Evolutionary conservation across 106 monocot species (phyloP).

Genomic region (Triglochin maritima): DNA sequence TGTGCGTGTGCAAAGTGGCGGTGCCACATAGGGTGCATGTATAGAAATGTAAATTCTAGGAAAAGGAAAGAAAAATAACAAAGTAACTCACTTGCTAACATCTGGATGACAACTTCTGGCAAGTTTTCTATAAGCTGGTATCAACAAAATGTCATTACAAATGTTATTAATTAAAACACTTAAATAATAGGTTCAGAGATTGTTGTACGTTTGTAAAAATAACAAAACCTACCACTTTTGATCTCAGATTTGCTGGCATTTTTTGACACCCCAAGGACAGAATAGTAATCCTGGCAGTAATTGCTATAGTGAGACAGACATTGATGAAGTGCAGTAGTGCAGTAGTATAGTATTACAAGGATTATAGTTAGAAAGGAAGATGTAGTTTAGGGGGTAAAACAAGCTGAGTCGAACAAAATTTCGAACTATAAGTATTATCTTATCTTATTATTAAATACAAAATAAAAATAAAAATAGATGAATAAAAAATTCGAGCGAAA

Average conservation of each 20-base stretch:
- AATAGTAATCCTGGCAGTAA: constrained; percentile 74
- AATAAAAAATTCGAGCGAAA: too few relatives aligned
- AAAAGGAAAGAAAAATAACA: neutral
- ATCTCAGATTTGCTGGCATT: constrained; percentile 97
- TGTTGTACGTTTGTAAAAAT: neutral
- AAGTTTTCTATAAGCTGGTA: constrained; percentile 25
- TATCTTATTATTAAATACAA: too few relatives aligned
- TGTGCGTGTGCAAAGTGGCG: too few relatives aligned
- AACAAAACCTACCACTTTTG: constrained; percentile 62
- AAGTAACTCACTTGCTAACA: constrained; percentile 20
- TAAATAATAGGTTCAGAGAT: neutral
- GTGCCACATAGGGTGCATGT: neutral
- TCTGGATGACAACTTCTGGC: constrained; percentile 27
- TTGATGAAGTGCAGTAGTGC: neutral
- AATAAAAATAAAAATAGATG: too few relatives aligned
- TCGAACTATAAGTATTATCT: too few relatives aligned
- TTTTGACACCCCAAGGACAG: constrained; percentile 87
- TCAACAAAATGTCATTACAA: neutral
- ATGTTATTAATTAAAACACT: neutral
- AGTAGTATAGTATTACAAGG: neutral
- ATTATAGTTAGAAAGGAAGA: neutral
- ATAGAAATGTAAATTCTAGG: neutral
- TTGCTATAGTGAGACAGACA: constrained; percentile 1
- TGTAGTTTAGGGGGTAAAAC: neutral
- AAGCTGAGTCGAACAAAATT: too few relatives aligned